Evolutionary conservation across 495 filamentous ascomycete species (phyloP).

Genomic region (Penicillium nucicola): DNA sequence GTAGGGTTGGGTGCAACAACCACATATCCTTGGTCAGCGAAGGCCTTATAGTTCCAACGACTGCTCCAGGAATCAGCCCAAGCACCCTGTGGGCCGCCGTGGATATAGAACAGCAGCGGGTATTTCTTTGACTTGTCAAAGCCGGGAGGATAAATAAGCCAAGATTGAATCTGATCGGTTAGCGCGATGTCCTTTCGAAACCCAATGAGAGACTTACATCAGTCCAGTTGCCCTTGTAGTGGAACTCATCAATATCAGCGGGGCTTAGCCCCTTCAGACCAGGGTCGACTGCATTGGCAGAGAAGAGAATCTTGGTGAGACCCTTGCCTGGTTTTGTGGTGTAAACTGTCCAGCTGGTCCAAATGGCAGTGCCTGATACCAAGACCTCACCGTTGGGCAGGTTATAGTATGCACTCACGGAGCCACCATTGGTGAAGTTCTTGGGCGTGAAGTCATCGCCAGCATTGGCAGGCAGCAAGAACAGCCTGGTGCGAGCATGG

Average conservation of each 20-base stretch:
- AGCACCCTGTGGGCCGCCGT: slow-evolving; percentile 51
- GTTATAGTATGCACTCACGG: slow-evolving; percentile 24
- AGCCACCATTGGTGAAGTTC: slow-evolving; percentile 29
- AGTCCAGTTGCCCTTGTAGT: slow-evolving; percentile 34
- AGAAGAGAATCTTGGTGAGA: slow-evolving; percentile 23
- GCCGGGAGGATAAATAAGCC: slow-evolving; percentile 42
- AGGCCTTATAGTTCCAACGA: slow-evolving; percentile 51
- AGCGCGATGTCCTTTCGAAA: background rate
- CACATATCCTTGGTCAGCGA: slow-evolving; percentile 56
- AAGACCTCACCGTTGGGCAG: slow-evolving; percentile 32
- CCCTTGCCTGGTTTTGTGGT: slow-evolving; percentile 26
- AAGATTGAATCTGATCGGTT: slow-evolving; percentile 43
- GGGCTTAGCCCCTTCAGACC: slow-evolving; percentile 27
- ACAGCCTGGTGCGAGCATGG: slow-evolving; percentile 25
- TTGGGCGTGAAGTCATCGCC: slow-evolving; percentile 28
- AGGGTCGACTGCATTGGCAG: slow-evolving; percentile 34
- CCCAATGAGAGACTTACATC: slow-evolving; percentile 21
- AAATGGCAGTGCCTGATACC: slow-evolving; percentile 31
- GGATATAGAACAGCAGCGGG: slow-evolving; percentile 48
- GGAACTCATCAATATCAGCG: slow-evolving; percentile 37
- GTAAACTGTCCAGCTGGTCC: slow-evolving; percentile 35
- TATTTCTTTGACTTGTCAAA: slow-evolving; percentile 48
- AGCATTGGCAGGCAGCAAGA: slow-evolving; percentile 29
- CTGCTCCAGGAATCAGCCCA: slow-evolving; percentile 49
- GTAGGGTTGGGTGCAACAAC: slow-evolving; percentile 54